phyloP scores from a whole-genome alignment of 2,329 filamentous ascomycete genomes.

The Colletotrichum sp. region DNA sequence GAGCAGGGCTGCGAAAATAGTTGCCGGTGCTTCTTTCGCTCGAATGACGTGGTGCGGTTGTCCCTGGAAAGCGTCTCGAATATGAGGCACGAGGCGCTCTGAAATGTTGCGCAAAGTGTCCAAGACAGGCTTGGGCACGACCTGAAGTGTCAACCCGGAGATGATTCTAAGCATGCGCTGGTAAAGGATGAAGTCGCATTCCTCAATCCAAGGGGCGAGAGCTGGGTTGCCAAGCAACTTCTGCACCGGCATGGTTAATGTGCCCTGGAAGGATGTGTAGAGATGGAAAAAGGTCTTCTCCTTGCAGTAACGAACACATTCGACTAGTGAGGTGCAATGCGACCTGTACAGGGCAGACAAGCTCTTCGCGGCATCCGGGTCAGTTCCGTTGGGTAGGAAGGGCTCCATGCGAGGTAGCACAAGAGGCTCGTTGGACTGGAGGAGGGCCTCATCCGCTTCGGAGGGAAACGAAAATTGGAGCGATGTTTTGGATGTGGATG shows the following conservation, averaged over 20 bases:
- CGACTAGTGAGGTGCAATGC: slow-evolving; percentile 93
- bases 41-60: slow-evolving; percentile 85
- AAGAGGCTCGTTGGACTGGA: slow-evolving; percentile 72
- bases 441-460: slow-evolving; percentile 55
- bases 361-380: slow-evolving; percentile 85
- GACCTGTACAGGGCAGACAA: slow-evolving; percentile 88
- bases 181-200: slow-evolving; percentile 95
- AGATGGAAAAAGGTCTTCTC: slow-evolving; percentile 96
- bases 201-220: slow-evolving; percentile 90
- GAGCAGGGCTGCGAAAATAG: slow-evolving; percentile 85
- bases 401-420: slow-evolving; percentile 84
- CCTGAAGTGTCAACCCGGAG: slow-evolving; percentile 86
- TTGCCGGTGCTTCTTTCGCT: slow-evolving; percentile 87
- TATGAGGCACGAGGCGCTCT: slow-evolving; percentile 78
- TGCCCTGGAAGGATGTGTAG: slow-evolving; percentile 94
- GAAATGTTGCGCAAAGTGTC: slow-evolving; percentile 89
- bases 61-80: slow-evolving; percentile 82
- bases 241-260: slow-evolving; percentile 94
- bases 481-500: slow-evolving; percentile 61
- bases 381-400: slow-evolving; percentile 82
- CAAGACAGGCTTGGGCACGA: slow-evolving; percentile 85
- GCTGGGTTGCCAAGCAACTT: slow-evolving; percentile 85
- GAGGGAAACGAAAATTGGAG: slow-evolving; percentile 67
- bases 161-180: slow-evolving; percentile 96
- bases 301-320: slow-evolving; percentile 94